Conservation (phyloP, 306 rosid species). For the Prunus salicina region DNA sequence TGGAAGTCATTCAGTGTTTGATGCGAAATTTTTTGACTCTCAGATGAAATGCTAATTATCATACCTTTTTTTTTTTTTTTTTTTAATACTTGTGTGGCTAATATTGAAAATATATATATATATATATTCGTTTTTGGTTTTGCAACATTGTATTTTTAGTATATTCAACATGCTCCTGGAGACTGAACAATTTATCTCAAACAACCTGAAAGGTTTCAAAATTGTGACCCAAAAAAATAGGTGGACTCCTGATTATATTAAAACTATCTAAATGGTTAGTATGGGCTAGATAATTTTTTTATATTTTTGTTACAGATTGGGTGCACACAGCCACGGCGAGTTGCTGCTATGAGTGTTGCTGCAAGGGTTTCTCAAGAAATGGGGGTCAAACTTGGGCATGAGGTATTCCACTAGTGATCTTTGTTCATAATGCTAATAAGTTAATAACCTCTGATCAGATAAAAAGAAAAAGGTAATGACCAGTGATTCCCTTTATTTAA, state of each 20-base stretch:
- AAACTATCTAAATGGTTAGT: constrained; percentile 5
- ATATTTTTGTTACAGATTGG: constrained; percentile 59
- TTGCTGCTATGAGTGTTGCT: constrained; percentile 99
- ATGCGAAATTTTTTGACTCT: background rate
- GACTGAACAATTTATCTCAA: background rate
- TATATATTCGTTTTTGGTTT: background rate
- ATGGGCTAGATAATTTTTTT: background rate
- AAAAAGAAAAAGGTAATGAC: background rate
- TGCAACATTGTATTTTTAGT: background rate
- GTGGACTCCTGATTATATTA: background rate
- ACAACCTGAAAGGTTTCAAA: background rate
- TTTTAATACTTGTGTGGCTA: background rate
- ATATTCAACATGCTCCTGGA: background rate
- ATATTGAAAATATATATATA: background rate
- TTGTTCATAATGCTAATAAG: constrained; percentile 1
- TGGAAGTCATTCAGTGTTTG: constrained; percentile 10
- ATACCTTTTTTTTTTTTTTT: too few relatives aligned
- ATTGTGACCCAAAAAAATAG: background rate
- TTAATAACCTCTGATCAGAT: background rate
- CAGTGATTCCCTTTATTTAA: too few relatives aligned
- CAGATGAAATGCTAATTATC: background rate
- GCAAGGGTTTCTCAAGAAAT: constrained; percentile 97
- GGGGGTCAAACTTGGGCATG: constrained; percentile 95
- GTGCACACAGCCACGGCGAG: constrained; percentile 96
- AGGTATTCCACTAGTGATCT: constrained; percentile 43